Base-by-base conservation (phyloP, 768 basidiomycete genomes). In the Coprinopsis cinerea region DNA sequence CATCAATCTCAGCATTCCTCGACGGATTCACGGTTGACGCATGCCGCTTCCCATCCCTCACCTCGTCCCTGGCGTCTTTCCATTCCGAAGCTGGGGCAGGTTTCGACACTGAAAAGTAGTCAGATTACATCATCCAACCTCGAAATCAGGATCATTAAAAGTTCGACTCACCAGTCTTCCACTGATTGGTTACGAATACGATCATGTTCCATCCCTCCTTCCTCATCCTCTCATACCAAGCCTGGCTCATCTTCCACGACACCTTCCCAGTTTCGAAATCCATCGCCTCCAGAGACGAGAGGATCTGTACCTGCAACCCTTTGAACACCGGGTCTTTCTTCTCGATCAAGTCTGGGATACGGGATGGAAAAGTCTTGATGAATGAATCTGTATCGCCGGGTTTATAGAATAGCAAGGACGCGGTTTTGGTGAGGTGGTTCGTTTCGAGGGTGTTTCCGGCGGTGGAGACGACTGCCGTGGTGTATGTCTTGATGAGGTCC, bases 181-280 rank as follows among this genome's bases (percentile, higher is more conserved):
- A 26, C n/a, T 55, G 45, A 50, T 59, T 57, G 15, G 59, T 53
- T 1, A 55, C 39, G 40, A 53, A 59, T 5, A 48, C 56, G n/a
- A 53, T 50, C 57, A 59, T 53, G 22, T 36, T 51, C 57, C 56
- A 59, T 4, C 45, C 44, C 40, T 60, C 57, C 20, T 35, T 39
- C 48, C 48, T 59, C 56, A 54, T 58, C 41, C 45, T 64, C 44
- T 52, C 48, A 35, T 52, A 53, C 54, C 59, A 58, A 47, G 44
- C 35, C 53, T 51, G 53, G 11, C 54, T 55, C 53, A 59, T 54
- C 46, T 54, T 58, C 59, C 59, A 61, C 15, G 51, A 44, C 1
- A 59, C 43, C 15, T 47, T 47, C 22, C 52, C 51, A 18, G 45
- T 39, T 3, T 35, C 36, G 24, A 56, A 18, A 36, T 61, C 55